These are phyloP conservation scores for Aspergillus indologenus DNA, from an alignment of 495 filamentous ascomycete genomes.

Conservation along the genomic window DNA sequence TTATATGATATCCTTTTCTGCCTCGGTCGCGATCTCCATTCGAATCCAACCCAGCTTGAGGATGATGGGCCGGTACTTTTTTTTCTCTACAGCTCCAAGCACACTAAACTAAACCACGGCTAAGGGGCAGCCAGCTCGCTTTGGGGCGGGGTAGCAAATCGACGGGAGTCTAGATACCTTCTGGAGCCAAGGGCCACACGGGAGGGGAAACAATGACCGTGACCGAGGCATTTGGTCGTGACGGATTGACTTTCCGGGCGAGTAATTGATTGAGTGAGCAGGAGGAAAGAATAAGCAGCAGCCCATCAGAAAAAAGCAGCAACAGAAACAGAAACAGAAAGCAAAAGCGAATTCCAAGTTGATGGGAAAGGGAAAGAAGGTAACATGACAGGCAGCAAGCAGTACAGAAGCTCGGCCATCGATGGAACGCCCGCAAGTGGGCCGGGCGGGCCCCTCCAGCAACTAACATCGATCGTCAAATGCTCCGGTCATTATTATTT, in stretches of 20 bases:
- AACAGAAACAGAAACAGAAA: not conserved
- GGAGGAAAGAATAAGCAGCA: not conserved
- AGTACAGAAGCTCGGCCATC: constrained; percentile 15
- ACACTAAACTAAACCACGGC: constrained; percentile 9
- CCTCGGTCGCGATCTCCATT: not conserved
- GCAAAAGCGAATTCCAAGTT: not conserved
- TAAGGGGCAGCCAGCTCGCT: constrained; percentile 4
- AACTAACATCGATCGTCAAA: constrained; percentile 13
- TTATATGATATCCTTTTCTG: not conserved
- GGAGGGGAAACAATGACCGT: constrained; percentile 5
- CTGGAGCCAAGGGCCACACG: constrained; percentile 15
- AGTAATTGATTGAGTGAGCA: too few species aligned
- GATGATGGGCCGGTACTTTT: constrained; percentile 3
- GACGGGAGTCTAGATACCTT: constrained; percentile 16
- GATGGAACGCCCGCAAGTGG: constrained; percentile 23
- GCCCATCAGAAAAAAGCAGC: not conserved
- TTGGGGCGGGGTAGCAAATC: constrained; percentile 19
- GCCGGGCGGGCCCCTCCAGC: constrained; percentile 21
- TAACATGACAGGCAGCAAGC: constrained; percentile 20
- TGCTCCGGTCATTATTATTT: constrained; percentile 2
- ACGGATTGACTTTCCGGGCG: too few species aligned
- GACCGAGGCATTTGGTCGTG: constrained; percentile 1
- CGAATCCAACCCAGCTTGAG: not conserved
- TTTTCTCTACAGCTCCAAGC: not conserved
- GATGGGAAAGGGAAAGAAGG: not conserved